Evolutionary conservation across 2,329 filamentous ascomycete species (phyloP).

Genomic region (Chalaropsis ovoidea): DNA sequence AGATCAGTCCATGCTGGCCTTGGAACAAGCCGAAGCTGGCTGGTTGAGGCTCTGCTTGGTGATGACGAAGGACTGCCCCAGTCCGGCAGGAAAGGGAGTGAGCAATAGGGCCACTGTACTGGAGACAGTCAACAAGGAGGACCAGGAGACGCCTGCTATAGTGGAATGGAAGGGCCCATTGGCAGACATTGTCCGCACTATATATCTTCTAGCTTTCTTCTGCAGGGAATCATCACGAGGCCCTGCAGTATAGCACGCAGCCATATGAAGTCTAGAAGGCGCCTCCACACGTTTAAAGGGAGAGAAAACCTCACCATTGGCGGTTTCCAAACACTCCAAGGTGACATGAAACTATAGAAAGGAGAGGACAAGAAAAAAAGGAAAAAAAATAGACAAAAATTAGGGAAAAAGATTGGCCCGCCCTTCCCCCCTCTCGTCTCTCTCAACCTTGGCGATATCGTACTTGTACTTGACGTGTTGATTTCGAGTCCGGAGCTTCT

Average conservation of each 20-base stretch:
- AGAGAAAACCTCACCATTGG: background rate
- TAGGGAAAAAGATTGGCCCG: background rate
- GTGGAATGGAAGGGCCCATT: background rate
- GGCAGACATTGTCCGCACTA: background rate
- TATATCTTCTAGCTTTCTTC: background rate
- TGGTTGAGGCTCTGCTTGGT: background rate
- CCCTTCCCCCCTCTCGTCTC: no score
- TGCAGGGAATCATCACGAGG: background rate
- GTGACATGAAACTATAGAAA: background rate
- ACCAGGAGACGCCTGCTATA: background rate
- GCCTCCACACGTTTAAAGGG: background rate
- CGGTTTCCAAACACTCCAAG: background rate
- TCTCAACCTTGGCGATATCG: no score
- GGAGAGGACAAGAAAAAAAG: background rate
- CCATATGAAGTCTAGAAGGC: slow-evolving; percentile 3
- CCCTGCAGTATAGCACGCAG: background rate
- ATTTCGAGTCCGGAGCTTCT: no score
- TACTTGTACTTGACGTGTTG: no score
- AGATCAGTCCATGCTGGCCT: background rate
- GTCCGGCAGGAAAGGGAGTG: background rate
- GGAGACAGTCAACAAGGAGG: background rate
- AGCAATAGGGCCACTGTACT: background rate
- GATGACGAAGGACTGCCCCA: background rate
- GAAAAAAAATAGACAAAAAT: background rate
- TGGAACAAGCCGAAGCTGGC: background rate